A percentile compares a stretch with the other conserved stretches of the same genome.
These are phyloP conservation scores for Irpex lacteus DNA, from an alignment of 1,284 basidiomycete genomes.

Conservation along the genomic window DNA sequence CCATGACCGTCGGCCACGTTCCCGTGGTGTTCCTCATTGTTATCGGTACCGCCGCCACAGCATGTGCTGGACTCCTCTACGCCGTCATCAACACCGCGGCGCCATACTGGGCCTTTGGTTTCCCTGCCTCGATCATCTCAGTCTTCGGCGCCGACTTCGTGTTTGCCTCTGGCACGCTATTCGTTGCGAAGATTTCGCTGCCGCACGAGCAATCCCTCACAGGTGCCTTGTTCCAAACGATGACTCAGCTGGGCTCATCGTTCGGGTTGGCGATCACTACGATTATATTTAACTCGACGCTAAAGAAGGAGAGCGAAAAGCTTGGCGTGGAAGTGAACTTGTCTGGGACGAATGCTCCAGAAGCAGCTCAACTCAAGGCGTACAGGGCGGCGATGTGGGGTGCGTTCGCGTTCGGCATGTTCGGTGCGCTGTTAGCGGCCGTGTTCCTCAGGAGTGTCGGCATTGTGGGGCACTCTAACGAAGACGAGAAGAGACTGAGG, in stretches of 20 bases:
- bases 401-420: conserved; percentile 53
- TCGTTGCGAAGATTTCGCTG: conserved; percentile 69
- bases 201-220: conserved; percentile 79
- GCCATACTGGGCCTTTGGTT: conserved; percentile 79
- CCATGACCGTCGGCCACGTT: conserved; percentile 55
- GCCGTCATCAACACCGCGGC: conserved; percentile 61
- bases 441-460: conserved; percentile 60
- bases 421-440: conserved; percentile 48
- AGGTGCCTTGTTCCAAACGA: conserved; percentile 75
- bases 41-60: conserved; percentile 60
- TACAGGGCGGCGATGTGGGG: conserved; percentile 69
- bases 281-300: conserved; percentile 64
- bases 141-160: conserved; percentile 83
- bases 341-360: conserved; percentile 32
- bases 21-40: conserved; percentile 53
- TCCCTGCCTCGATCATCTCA: conserved; percentile 71
- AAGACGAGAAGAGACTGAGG: conserved; percentile 4
- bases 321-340: conserved; percentile 31
- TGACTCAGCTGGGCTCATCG: conserved; percentile 72
- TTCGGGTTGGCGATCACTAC: conserved; percentile 76
- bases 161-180: conserved; percentile 72
- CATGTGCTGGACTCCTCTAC: conserved; percentile 66
- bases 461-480: conserved; percentile 44
- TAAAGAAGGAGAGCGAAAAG: conserved; percentile 29
- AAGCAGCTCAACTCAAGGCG: conserved; percentile 39